Conservation (phyloP, 768 basidiomycete genomes). For the Tylopilus vinaceipallidus region DNA sequence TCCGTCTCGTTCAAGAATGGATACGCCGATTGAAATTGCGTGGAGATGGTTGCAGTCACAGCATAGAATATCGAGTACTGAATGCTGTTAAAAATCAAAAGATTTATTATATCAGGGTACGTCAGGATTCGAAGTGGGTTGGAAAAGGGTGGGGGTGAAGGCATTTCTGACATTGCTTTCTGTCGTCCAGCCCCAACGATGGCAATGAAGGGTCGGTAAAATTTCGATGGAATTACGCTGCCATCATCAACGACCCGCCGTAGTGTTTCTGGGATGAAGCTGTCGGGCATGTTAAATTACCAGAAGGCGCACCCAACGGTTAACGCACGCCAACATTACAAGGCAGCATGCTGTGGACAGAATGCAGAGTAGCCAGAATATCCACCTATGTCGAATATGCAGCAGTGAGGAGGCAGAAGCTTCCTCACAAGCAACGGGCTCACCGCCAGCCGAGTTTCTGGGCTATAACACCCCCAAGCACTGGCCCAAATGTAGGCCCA, state of each 20-base stretch:
- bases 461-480: constrained; percentile 54
- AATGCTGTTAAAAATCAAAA: constrained; percentile 54
- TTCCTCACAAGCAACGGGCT: constrained; percentile 2
- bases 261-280: constrained; percentile 24
- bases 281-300: background rate
- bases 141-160: constrained; percentile 24
- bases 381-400: constrained; percentile 12
- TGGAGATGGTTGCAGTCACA: constrained; percentile 44
- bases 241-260: constrained; percentile 30
- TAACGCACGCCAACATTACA: constrained; percentile 12
- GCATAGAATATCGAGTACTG: constrained; percentile 51
- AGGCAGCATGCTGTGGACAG: constrained; percentile 14
- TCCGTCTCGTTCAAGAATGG: constrained; percentile 45
- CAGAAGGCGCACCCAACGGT: background rate
- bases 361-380: constrained; percentile 24
- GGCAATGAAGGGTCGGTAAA: constrained; percentile 29
- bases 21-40: constrained; percentile 51
- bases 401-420: background rate
- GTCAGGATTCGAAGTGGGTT: constrained; percentile 40
- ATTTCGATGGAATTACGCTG: constrained; percentile 24
- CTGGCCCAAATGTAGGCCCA: constrained; percentile 53
- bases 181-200: constrained; percentile 25
- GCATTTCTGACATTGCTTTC: background rate
- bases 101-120: constrained; percentile 36
- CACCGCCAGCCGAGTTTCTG: constrained; percentile 65